A percentile compares a stretch with the other conserved stretches of the same genome.
These are phyloP conservation scores for Mycotypha africana DNA, from an alignment of 371 early-diverging fungal genomes.

Conservation along the genomic window DNA sequence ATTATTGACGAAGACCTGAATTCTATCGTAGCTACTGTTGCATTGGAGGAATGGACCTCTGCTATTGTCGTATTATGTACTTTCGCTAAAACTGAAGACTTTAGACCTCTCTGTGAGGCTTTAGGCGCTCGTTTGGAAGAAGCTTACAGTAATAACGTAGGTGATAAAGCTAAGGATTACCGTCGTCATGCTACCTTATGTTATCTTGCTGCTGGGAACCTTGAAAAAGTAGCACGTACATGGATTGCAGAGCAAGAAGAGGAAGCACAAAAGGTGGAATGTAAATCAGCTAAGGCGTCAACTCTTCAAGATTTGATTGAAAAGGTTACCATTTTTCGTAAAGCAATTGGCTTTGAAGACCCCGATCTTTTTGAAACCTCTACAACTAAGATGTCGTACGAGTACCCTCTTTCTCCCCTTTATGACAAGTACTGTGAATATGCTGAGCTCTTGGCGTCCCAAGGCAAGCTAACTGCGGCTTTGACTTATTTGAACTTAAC, in stretches of 20 bases:
- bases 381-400: slow-evolving; percentile 38
- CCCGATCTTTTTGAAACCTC: slow-evolving; percentile 47
- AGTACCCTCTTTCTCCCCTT: slow-evolving; percentile 62
- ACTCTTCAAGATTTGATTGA: slow-evolving; percentile 80
- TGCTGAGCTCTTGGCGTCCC: slow-evolving; percentile 69
- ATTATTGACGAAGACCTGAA: slow-evolving; percentile 76
- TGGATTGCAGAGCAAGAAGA: slow-evolving; percentile 68
- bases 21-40: slow-evolving; percentile 76
- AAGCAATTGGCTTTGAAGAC: slow-evolving; percentile 75
- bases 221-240: slow-evolving; percentile 79
- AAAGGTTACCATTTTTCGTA: slow-evolving; percentile 87
- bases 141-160: slow-evolving; percentile 27
- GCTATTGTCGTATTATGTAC: slow-evolving; percentile 88
- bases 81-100: slow-evolving; percentile 77
- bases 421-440: slow-evolving; percentile 88
- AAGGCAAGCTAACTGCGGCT: slow-evolving; percentile 73
- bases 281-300: slow-evolving; percentile 9
- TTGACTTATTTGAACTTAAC: slow-evolving; percentile 71
- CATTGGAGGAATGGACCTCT: slow-evolving; percentile 88
- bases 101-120: slow-evolving; percentile 61
- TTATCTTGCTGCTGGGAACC: slow-evolving; percentile 84
- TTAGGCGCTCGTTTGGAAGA: slow-evolving; percentile 69
- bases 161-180: slow-evolving; percentile 34
- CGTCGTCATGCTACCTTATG: slow-evolving; percentile 78
- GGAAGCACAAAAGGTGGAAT: slow-evolving; percentile 32